Evolutionary conservation across 2,329 filamentous ascomycete species (phyloP).

Genomic region (Drechslera avenae): DNA sequence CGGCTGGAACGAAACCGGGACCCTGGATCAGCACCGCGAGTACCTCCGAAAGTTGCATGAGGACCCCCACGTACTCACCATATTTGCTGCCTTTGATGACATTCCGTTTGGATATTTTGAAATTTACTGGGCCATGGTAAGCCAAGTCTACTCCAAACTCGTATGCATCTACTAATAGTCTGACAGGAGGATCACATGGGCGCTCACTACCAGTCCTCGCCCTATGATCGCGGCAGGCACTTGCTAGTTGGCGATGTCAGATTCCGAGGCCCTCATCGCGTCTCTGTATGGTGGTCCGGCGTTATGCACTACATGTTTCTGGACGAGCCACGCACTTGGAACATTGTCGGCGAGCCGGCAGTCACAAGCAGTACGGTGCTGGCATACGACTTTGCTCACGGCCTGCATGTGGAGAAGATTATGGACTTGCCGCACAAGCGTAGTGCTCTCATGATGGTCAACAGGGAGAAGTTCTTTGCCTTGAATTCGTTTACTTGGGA

Average conservation of each 20-base stretch:
- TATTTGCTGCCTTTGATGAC: conserved; percentile 74
- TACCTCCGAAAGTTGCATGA: conserved; percentile 72
- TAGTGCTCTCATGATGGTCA: conserved; percentile 68
- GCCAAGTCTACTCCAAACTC: conserved; percentile 10
- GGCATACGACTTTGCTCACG: conserved; percentile 75
- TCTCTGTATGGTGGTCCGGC: conserved; percentile 63
- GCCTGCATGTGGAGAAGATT: conserved; percentile 73
- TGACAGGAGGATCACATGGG: conserved; percentile 64
- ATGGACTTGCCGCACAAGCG: conserved; percentile 75
- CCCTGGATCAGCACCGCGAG: conserved; percentile 72
- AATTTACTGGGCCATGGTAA: conserved; percentile 75
- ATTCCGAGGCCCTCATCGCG: conserved; percentile 61
- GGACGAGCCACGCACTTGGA: conserved; percentile 61
- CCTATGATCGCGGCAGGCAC: conserved; percentile 65
- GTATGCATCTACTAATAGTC: conserved; percentile 21
- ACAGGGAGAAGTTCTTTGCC: conserved; percentile 72
- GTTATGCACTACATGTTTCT: conserved; percentile 65
- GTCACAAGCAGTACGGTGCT: conserved; percentile 72
- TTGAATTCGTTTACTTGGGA: conserved; percentile 60
- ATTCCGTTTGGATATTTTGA: conserved; percentile 78
- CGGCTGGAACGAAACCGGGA: conserved; percentile 81
- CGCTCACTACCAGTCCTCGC: conserved; percentile 61
- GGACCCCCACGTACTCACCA: conserved; percentile 72
- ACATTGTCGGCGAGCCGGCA: conserved; percentile 71
- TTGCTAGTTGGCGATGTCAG: conserved; percentile 63